Base-by-base conservation (phyloP, 2,329 filamentous ascomycete genomes). In the Fusarium haematococcum region DNA sequence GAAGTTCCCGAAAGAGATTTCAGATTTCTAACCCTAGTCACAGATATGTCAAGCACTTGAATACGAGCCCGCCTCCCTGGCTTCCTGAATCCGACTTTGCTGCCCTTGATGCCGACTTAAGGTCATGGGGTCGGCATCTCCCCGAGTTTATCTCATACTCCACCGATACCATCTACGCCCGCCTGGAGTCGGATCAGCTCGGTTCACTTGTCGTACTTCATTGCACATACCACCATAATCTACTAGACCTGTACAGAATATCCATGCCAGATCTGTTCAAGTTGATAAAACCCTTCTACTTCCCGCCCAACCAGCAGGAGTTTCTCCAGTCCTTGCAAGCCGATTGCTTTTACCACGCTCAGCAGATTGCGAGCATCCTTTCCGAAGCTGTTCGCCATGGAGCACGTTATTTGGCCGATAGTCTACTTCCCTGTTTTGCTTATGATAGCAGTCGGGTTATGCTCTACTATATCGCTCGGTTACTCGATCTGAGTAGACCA, bases 391-490 rank as follows among this genome's bases (percentile, higher is more conserved):
- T 82, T 3, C 81, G 82, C 41, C 84, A 86, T 69, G 85, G 85
- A 16, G 75, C 80, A 6, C 77, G 82, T 5, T 81, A 84, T 39
- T 71, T 87, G 27, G 84, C 85, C 0, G 85, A 87, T 54, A 85
- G 83, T 52, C 77, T 86, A 75, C 79, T 86, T 33, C 85, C 85
- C 1, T 86, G 84, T 18, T 87, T 86, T 67, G 82, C 84, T 2
- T 86, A 86, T 71, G 85, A 87, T 63, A 86, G 85, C 70, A 86
- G 83, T 58, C 81, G 85, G 6, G 83, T 86, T 41, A 86, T 87
- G 83, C 75, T 87, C 1, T 87, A 87, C 73, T 86, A 86, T 65
- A 80, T 86, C n/a, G 85, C 84, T 5, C 81, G 84, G 18, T 74
- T 86, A 8, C 78, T 86, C 7, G 84, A 85, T 32, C 80, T 82